Conservation (phyloP, 176 grass and related monocot species). For the Aechmea fasciata region DNA sequence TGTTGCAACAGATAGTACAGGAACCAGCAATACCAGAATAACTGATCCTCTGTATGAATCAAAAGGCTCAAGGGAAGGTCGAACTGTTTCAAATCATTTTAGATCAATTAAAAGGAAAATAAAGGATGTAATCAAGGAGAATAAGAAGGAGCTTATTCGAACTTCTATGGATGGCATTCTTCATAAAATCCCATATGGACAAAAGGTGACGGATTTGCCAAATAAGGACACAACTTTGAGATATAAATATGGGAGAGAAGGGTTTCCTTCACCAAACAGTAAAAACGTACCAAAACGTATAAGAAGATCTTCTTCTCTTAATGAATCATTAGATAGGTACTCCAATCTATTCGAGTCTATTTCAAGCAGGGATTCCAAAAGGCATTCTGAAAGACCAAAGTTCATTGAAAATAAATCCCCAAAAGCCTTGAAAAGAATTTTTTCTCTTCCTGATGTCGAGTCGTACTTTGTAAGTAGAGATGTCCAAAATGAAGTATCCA, state of each 20-base stretch:
- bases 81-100: constrained; percentile 36
- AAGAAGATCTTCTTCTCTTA: constrained; percentile 48
- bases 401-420: constrained; percentile 22
- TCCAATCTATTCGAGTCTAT: constrained; percentile 46
- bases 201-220: constrained; percentile 28
- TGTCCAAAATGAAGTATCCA: constrained; percentile 17
- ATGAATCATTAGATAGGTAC: constrained; percentile 58
- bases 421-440: constrained; percentile 39
- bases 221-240: constrained; percentile 13
- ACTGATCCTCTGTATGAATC: constrained; percentile 22
- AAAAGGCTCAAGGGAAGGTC: constrained; percentile 29
- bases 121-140: constrained; percentile 48
- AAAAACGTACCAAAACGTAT: constrained; percentile 21
- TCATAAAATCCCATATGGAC: constrained; percentile 53
- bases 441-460: constrained; percentile 53
- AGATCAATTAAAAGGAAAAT: constrained; percentile 45
- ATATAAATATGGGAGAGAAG: constrained; percentile 27
- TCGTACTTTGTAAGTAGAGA: constrained; percentile 25
- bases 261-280: constrained; percentile 4
- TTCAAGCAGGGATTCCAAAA: constrained; percentile 22
- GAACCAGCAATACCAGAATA: not conserved
- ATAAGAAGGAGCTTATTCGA: constrained; percentile 39
- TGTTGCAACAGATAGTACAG: not conserved
- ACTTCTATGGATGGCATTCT: constrained; percentile 60
- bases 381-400: constrained; percentile 22